These are phyloP conservation scores for Schizosaccharomyces cryophilus DNA, from an alignment of 805 yeast genomes.

Conservation along the genomic window DNA sequence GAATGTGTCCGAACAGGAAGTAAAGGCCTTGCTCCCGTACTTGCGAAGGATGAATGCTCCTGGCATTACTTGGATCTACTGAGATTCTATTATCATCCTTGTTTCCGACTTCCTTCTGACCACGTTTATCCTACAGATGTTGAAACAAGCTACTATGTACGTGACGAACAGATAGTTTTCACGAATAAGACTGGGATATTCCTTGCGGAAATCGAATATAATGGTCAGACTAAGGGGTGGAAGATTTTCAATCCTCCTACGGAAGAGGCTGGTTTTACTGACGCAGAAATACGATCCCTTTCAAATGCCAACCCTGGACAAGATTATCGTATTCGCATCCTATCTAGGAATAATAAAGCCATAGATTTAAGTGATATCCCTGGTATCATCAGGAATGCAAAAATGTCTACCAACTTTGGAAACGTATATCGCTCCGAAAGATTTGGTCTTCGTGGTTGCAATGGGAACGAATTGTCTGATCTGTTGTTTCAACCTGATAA, in stretches of 20 bases:
- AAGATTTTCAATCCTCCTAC: conserved; percentile 46
- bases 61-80: conserved; percentile 37
- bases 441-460: background rate
- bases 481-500: background rate
- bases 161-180: conserved; percentile 24
- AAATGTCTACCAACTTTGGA: background rate
- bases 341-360: background rate
- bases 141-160: conserved; percentile 24
- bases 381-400: background rate
- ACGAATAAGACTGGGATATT: conserved; percentile 44
- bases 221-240: conserved; percentile 29
- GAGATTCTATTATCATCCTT: conserved; percentile 58
- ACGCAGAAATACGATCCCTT: conserved; percentile 21
- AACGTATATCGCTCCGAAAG: background rate
- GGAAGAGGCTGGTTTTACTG: conserved; percentile 24
- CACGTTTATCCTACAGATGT: conserved; percentile 13
- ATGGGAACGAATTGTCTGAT: background rate
- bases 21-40: conserved; percentile 18
- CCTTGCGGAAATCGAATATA: conserved; percentile 43
- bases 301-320: background rate
- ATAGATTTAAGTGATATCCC: background rate
- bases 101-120: conserved; percentile 51
- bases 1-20: conserved; percentile 16
- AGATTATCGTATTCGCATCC: background rate
- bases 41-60: conserved; percentile 43